phyloP scores from a whole-genome alignment of 495 filamentous ascomycete species.

The Penicillium coprophilum region DNA sequence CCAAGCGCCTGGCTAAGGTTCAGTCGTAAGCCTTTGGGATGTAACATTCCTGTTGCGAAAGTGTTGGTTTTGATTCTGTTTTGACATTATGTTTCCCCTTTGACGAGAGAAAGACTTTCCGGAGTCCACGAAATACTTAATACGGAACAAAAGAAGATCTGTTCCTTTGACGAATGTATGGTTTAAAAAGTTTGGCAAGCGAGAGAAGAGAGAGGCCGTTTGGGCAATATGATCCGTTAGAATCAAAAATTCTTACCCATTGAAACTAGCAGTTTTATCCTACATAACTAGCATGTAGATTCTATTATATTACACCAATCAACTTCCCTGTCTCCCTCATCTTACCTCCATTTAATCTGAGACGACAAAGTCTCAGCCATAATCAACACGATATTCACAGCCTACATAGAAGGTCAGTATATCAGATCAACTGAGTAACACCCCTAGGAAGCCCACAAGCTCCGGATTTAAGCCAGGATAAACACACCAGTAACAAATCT shows the following conservation, averaged over 20 bases:
- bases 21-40: conserved; percentile 23
- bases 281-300: not conserved
- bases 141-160: conserved; percentile 14
- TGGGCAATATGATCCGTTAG: conserved; percentile 1
- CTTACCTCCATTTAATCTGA: not conserved
- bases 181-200: conserved; percentile 20
- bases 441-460: not conserved
- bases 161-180: conserved; percentile 32
- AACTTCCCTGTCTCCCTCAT: not conserved
- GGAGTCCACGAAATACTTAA: conserved; percentile 22
- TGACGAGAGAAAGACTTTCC: conserved; percentile 5
- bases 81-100: conserved; percentile 2
- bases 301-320: not conserved
- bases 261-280: not conserved
- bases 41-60: not conserved
- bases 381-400: conserved; percentile 26
- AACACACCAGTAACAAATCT: conserved; percentile 30
- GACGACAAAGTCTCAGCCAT: conserved; percentile 12
- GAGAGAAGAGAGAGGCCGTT: not conserved
- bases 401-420: conserved; percentile 12
- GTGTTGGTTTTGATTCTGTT: conserved; percentile 1
- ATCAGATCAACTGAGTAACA: not conserved
- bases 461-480: not conserved
- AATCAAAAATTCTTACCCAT: not conserved
- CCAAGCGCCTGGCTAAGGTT: conserved; percentile 48